Evolutionary conservation across 2,329 filamentous ascomycete genomes (phyloP), one percentile per base, ranked within the genome.

Genomic region (Exophiala sp.): DNA sequence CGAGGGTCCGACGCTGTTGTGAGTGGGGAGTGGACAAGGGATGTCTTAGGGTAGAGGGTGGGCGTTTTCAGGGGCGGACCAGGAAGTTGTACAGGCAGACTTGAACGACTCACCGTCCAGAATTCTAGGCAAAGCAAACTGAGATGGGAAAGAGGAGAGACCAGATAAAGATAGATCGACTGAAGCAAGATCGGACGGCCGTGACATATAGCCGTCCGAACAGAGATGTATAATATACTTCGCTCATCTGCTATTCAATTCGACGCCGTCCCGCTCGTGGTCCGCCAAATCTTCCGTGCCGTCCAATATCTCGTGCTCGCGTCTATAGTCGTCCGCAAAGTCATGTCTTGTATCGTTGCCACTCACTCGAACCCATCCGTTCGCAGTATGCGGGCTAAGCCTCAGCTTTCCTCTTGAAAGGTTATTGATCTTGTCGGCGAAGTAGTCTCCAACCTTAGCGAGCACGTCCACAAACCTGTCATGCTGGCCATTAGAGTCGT

Each of bases 341-440:
- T 55, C 45, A 20, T 42, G 14, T 3, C 38, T 11, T 33, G 54
- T 48, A 14, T 62, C 61, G 9, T 54, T 46, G 43, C 58, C 52
- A 8, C 57, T 39, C 6, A 62, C 48, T 33, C 59, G 59, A 10
- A 55, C 47, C 52, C 62, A 60, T 35, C 62, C 58, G 32, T 51
- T 46, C 16, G 38, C 44, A 32, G 38, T 47, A 12, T 59, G 52
- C 36, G 62, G 54, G 32, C 54, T 61, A 10, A 87, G 69, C 53
- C 74, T 74, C 57, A 87, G 80, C 57, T 80, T 74, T 0, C 85
- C 85, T 1, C 83, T 75, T 1, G 79, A 81, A 5, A 74, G 72
- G 39, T 69, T 74, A 40, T 75, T 72, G 1, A 87, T 69, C 56
- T 76, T 78, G 47, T 77, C 77, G 4, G 80, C 79, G 11, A 87